Evolutionary conservation across 805 yeast species (phyloP).

Genomic region (Starmerella apis): DNA sequence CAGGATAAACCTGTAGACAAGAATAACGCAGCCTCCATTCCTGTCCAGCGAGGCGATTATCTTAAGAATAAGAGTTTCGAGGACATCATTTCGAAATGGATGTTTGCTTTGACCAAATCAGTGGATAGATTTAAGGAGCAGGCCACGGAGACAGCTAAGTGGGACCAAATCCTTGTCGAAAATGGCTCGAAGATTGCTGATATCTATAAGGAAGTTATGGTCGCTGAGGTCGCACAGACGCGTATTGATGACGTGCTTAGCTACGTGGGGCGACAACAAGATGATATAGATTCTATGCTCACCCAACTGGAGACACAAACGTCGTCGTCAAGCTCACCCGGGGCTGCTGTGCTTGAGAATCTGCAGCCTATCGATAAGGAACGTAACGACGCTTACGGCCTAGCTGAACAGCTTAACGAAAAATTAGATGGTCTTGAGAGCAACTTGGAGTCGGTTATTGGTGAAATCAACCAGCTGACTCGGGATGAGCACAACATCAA

Average conservation of each 20-base stretch:
- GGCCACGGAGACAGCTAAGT: conserved; percentile 60
- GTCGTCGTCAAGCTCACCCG: conserved; percentile 14
- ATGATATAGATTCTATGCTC: conserved; percentile 72
- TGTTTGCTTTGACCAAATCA: conserved; percentile 66
- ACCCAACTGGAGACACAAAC: conserved; percentile 67
- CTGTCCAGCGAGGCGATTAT: conserved; percentile 39
- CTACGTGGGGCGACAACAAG: conserved; percentile 85
- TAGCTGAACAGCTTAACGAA: conserved; percentile 77
- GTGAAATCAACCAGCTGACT: conserved; percentile 42
- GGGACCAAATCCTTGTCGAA: conserved; percentile 77
- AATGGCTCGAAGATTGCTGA: conserved; percentile 79
- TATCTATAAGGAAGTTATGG: conserved; percentile 62
- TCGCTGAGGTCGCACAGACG: conserved; percentile 75
- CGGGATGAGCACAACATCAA: conserved; percentile 63
- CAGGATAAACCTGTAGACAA: conserved; percentile 16
- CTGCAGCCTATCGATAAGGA: conserved; percentile 54
- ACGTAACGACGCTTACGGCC: conserved; percentile 76
- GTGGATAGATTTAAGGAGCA: conserved; percentile 65
- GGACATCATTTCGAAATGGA: conserved; percentile 88
- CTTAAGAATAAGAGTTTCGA: conserved; percentile 86
- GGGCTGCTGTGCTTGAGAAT: conserved; percentile 27
- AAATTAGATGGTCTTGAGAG: conserved; percentile 67
- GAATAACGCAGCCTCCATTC: conserved; percentile 10
- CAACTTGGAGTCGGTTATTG: conserved; percentile 37
- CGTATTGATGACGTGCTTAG: conserved; percentile 78